Percentiles rank a stretch among this genome's conserved stretches.
Evolutionary conservation across 2,329 filamentous ascomycete genomes (phyloP).

Genomic region (Neofusicoccum umdonicola): DNA sequence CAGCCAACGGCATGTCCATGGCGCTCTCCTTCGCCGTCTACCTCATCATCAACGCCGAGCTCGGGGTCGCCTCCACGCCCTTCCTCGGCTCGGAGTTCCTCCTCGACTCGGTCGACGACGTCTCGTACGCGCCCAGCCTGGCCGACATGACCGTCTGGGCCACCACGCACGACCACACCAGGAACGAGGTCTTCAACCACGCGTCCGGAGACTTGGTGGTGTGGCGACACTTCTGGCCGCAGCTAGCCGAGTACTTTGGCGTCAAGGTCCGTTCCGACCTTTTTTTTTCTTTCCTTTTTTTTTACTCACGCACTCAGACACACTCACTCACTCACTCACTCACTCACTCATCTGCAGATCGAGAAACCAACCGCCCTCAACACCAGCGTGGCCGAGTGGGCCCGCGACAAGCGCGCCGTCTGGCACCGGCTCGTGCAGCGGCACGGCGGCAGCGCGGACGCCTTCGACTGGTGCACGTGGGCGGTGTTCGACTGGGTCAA

Average conservation of each 20-base stretch:
- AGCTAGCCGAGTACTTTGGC: slow-evolving; percentile 37
- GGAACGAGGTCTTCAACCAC: slow-evolving; percentile 44
- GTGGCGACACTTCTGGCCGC: slow-evolving; percentile 43
- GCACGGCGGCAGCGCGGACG: not conserved
- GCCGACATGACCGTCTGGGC: slow-evolving; percentile 40
- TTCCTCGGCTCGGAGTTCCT: slow-evolving; percentile 36
- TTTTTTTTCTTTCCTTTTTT: no score
- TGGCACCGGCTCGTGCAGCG: not conserved
- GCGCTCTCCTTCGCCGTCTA: slow-evolving; percentile 44
- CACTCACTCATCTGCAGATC: not conserved
- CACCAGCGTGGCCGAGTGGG: not conserved
- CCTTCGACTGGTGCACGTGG: not conserved
- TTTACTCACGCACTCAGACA: no score
- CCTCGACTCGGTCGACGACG: slow-evolving; percentile 36
- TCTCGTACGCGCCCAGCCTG: slow-evolving; percentile 34
- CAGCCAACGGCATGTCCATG: slow-evolving; percentile 39
- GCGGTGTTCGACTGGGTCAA: not conserved
- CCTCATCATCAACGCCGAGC: slow-evolving; percentile 34
- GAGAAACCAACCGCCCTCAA: not conserved
- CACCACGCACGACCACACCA: slow-evolving; percentile 27
- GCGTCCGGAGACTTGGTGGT: slow-evolving; percentile 40
- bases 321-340: not conserved
- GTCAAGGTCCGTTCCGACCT: slow-evolving; percentile 20
- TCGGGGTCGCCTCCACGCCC: slow-evolving; percentile 29
- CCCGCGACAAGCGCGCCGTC: not conserved